These are phyloP conservation scores for Globisporangium nunn DNA, from an alignment of 352 stramenopile genomes.

Conservation along the genomic window DNA sequence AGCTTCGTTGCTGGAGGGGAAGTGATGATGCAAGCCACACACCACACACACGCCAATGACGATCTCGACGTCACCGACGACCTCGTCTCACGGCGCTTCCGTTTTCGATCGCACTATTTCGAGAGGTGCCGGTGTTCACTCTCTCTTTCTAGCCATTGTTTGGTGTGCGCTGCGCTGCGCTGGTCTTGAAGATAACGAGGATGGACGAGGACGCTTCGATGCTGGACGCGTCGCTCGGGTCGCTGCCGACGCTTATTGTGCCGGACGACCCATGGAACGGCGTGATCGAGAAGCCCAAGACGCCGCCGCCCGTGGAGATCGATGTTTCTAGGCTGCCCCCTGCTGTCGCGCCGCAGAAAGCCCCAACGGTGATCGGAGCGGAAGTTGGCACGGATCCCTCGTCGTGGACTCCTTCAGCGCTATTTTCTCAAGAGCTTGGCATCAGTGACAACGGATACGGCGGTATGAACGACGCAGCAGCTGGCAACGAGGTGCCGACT, in stretches of 20 bases:
- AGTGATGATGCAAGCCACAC: too few relatives aligned
- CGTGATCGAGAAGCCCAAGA: slow-evolving; percentile 58
- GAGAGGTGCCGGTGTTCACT: not conserved
- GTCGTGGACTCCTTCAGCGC: not conserved
- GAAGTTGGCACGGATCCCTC: not conserved
- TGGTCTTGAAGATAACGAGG: not conserved
- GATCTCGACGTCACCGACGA: too few relatives aligned
- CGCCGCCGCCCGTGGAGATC: slow-evolving; percentile 30
- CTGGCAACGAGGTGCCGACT: not conserved
- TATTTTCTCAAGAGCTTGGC: too few relatives aligned
- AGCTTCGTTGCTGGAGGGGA: too few relatives aligned
- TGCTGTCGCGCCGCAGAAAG: slow-evolving; percentile 3
- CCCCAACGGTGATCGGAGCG: not conserved
- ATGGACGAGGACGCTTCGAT: slow-evolving; percentile 5
- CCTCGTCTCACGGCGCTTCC: not conserved
- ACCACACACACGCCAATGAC: too few relatives aligned
- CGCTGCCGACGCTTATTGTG: slow-evolving; percentile 58
- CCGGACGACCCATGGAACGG: slow-evolving; percentile 59
- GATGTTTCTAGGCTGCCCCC: slow-evolving; percentile 6
- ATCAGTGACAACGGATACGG: too few relatives aligned
- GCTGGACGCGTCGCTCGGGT: slow-evolving; percentile 23
- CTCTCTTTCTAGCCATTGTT: not conserved
- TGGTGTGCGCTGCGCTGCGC: not conserved
- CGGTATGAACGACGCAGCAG: too few relatives aligned
- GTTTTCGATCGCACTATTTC: not conserved